Base-by-base conservation (phyloP, 2,329 filamentous ascomycete genomes). In the Neonectria coccinea region DNA sequence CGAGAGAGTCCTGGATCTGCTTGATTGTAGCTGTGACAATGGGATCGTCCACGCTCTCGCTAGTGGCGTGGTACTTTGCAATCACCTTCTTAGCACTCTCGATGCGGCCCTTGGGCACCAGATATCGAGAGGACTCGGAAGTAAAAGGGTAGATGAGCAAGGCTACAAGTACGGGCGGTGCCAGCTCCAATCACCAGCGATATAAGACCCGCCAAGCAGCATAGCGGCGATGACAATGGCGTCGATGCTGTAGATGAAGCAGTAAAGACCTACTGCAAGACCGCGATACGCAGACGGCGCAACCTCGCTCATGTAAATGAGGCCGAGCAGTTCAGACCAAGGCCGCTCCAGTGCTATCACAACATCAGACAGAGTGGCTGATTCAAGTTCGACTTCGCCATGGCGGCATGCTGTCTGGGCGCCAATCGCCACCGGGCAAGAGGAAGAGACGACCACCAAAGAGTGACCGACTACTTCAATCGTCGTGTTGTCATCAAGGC, bases 321-420 rank as follows among this genome's bases (percentile, higher is more conserved):
- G 44, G 4, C 44, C 44, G 11, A 47, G 20, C 20, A 62, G 53
- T 5, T 55, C 58, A 0, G 58, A 56, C 67, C 73, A 78, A 0
- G 65, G 47, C 1, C 57, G 59, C 1, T 31, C 20, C 2, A 73
- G 65, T 2, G 76, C 74, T 1, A 64, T 54, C 7, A 69, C 53
- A 1, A 79, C 67, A 36, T 77, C 68, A 0, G 64, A 55, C 0
- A 70, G 59, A 1, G 77, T 69, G 5, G 63, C 57, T 0, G 54
- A 22, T 8, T 69, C 68, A 1, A 25, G 5, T 6, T 25, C 25
- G 25, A 70, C 66, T 14, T 72, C 59, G 0, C 57, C 44, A 0
- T 59, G 61, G n/a, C 73, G 67, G 47, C 64, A 75, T 1, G 68
- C 71, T 2, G 71, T 73, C 12, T 73, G 71, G 0, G 71, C 71